A percentile compares a stretch with the other conserved stretches of the same genome.
These are phyloP conservation scores for Camellia granthamiana DNA, from an alignment of 148 eudicot genomes.

Conservation along the genomic window DNA sequence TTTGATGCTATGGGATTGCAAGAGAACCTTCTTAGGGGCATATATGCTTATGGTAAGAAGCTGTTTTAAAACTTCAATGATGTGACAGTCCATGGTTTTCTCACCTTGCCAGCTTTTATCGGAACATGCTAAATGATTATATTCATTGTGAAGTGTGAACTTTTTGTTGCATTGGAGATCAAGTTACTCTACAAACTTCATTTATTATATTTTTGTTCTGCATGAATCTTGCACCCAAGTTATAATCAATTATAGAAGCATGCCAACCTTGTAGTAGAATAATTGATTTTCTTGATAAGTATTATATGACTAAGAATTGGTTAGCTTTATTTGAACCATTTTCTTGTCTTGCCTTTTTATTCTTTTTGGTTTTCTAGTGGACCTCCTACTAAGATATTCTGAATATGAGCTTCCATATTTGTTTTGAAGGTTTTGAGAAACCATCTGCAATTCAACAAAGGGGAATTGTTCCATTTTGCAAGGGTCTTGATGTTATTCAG, in stretches of 20 bases:
- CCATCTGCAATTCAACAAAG: slow-evolving; percentile 55
- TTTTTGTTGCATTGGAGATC: neutral
- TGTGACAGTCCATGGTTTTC: neutral
- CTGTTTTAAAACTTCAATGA: neutral
- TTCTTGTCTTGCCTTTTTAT: too few relatives aligned
- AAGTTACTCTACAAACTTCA: neutral
- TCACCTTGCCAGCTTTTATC: too few relatives aligned
- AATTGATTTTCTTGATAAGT: too few relatives aligned
- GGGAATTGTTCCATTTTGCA: slow-evolving; percentile 49
- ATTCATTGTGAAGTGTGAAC: neutral
- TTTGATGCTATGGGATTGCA: slow-evolving; percentile 36
- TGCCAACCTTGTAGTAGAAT: too few relatives aligned
- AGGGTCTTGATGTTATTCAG: slow-evolving; percentile 51
- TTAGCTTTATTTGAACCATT: too few relatives aligned
- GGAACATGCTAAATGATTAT: too few relatives aligned
- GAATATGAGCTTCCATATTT: neutral
- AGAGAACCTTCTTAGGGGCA: slow-evolving; percentile 38
- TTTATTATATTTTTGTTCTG: too few relatives aligned
- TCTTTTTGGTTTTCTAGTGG: neutral
- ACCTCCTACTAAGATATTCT: neutral
- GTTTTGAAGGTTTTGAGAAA: slow-evolving; percentile 41
- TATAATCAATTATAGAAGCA: too few relatives aligned
- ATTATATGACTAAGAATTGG: too few relatives aligned
- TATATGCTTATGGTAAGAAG: slow-evolving; percentile 33
- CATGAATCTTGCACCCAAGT: too few relatives aligned